A percentile compares a stretch with the other conserved stretches of the same genome.
These are phyloP conservation scores for Themeda triandra DNA, from an alignment of 176 grass and related monocot genomes.

Conservation along the genomic window DNA sequence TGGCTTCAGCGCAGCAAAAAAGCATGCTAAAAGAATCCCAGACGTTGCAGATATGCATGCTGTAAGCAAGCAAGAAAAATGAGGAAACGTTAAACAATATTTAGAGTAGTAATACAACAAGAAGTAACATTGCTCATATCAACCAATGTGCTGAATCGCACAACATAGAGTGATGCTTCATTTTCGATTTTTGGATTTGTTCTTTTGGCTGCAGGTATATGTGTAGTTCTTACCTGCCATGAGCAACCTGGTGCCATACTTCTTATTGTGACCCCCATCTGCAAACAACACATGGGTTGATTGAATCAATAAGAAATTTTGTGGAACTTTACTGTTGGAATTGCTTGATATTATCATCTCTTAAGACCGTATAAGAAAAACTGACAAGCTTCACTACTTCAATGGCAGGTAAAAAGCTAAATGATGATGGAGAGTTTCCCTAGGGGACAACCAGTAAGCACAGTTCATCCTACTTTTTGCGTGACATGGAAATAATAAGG, in stretches of 20 bases:
- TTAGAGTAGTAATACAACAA: background rate
- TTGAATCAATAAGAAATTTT: background rate
- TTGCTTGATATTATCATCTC: background rate
- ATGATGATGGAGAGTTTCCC: background rate
- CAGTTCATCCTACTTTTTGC: background rate
- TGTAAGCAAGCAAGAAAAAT: background rate
- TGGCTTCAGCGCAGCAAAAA: background rate
- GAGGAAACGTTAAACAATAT: background rate
- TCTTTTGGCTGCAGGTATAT: background rate
- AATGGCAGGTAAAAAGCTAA: background rate
- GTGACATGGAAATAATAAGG: background rate
- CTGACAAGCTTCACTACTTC: background rate
- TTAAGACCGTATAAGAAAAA: background rate
- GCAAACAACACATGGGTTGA: background rate
- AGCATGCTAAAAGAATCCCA: background rate
- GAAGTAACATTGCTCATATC: background rate
- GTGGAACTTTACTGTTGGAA: background rate
- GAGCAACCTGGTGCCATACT: background rate
- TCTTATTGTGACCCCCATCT: background rate
- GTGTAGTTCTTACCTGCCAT: conserved; percentile 3
- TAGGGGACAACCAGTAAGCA: background rate
- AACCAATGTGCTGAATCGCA: background rate
- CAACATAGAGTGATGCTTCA: background rate
- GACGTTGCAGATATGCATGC: background rate
- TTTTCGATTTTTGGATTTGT: background rate